phyloP scores from a whole-genome alignment of 495 filamentous ascomycete species.

The Cryomyces antarcticus region DNA sequence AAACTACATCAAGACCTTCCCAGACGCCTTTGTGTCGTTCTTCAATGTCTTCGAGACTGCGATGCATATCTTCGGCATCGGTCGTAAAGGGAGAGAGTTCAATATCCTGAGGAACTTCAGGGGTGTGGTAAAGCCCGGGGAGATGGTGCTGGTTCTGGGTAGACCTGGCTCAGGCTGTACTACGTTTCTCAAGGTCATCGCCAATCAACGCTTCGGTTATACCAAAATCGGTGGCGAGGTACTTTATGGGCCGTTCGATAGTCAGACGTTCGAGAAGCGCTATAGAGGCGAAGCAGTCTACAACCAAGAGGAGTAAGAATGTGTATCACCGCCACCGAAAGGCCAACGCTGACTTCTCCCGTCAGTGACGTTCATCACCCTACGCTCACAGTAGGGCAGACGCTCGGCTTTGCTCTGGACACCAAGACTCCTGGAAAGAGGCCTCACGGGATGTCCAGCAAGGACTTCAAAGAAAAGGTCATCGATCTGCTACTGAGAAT shows the following conservation, averaged over 20 bases:
- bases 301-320: no score
- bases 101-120: constrained; percentile 38
- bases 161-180: constrained; percentile 76
- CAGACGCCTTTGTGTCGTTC: constrained; percentile 58
- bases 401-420: constrained; percentile 63
- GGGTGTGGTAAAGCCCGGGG: constrained; percentile 49
- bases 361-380: constrained; percentile 54
- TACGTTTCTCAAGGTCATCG: constrained; percentile 68
- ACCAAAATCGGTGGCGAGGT: constrained; percentile 60
- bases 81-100: constrained; percentile 41
- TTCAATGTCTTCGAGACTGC: constrained; percentile 46
- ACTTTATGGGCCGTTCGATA: constrained; percentile 52
- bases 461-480: constrained; percentile 50
- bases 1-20: constrained; percentile 67
- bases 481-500: constrained; percentile 55
- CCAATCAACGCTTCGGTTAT: constrained; percentile 65
- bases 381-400: constrained; percentile 66
- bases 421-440: constrained; percentile 60
- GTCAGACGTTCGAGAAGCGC: constrained; percentile 34
- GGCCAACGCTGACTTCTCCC: no score
- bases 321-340: no score
- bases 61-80: constrained; percentile 34
- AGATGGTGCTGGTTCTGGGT: constrained; percentile 82
- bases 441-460: constrained; percentile 40
- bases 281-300: constrained; percentile 49